Evolutionary conservation across 495 filamentous ascomycete genomes (phyloP).

Genomic region (Aspergillus diversus): DNA sequence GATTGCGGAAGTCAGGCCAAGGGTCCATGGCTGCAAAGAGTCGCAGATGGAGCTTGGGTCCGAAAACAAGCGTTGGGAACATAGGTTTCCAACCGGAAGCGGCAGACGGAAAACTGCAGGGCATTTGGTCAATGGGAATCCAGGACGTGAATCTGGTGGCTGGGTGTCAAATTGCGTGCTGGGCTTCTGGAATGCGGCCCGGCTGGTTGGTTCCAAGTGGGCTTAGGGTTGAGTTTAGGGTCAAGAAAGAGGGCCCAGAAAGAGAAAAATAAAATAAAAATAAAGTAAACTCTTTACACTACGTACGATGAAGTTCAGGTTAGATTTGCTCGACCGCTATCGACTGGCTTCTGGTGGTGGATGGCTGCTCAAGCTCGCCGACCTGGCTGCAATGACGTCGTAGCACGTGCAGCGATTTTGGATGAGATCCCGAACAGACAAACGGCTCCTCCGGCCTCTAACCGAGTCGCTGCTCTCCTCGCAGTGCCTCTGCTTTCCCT

Average conservation of each 20-base stretch:
- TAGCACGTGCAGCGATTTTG: slow-evolving; percentile 17
- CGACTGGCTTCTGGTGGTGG: no score
- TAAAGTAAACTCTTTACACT: no score
- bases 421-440: background rate
- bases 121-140: background rate
- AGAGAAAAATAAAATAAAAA: background rate
- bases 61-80: background rate
- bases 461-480: background rate
- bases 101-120: background rate
- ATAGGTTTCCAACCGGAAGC: background rate
- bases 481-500: background rate
- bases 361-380: no score
- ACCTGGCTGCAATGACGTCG: slow-evolving; percentile 14
- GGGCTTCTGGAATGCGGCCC: slow-evolving; percentile 4
- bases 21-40: background rate
- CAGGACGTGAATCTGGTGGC: background rate
- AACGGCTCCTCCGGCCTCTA: background rate
- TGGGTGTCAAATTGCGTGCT: background rate
- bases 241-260: background rate
- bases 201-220: background rate
- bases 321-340: no score
- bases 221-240: background rate
- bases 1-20: background rate
- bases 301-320: no score
- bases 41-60: background rate